These are phyloP conservation scores for barrel medic (Medicago truncatula) DNA, from an alignment of 306 rosid species.

Conservation along the genomic window MtrunA17r5.0-ANR NC_053044.1:8382001-8382500, in stretches of 20 bases:
- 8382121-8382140: constrained; percentile 42
- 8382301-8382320: constrained; percentile 42
- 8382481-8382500: constrained; percentile 38
- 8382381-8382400: constrained; percentile 54
- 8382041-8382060: constrained; percentile 63
- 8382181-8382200: constrained; percentile 38
- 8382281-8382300: constrained; percentile 42
- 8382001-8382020: not conserved
- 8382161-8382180: constrained; percentile 48
- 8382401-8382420: constrained; percentile 43
- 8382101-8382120: constrained; percentile 68
- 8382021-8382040: constrained; percentile 5
- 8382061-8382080: constrained; percentile 86
- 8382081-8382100: constrained; percentile 81
- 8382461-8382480: constrained; percentile 31
- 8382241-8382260: constrained; percentile 43
- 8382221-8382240: constrained; percentile 41
- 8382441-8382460: constrained; percentile 45
- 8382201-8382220: constrained; percentile 33
- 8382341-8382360: constrained; percentile 36
- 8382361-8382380: constrained; percentile 34
- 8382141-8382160: constrained; percentile 46
- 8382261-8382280: constrained; percentile 34
- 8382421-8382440: constrained; percentile 38
- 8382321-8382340: constrained; percentile 53